A percentile compares a stretch with the other conserved stretches of the same genome.
Evolutionary conservation across 2,329 filamentous ascomycete species (phyloP).

Genomic region (Cucurbitaria berberidis): DNA sequence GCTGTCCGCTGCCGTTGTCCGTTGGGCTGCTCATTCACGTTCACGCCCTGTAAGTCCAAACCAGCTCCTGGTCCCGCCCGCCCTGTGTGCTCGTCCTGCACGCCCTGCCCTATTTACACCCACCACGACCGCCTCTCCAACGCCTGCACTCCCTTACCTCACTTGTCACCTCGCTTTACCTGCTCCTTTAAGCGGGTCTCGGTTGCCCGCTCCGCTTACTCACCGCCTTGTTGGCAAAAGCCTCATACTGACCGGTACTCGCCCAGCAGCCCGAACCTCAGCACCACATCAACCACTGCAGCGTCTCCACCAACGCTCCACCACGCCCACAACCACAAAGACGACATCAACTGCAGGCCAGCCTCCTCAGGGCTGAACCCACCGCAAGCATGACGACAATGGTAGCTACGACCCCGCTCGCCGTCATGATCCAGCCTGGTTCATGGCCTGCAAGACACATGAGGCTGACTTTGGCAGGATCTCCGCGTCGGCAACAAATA

Average conservation of each 20-base stretch:
- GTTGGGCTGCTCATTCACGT: conserved; percentile 46
- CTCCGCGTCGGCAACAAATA: conserved; percentile 99
- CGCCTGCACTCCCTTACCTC: conserved; percentile 17
- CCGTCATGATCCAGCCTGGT: conserved; percentile 20
- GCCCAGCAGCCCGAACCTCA: conserved; percentile 47
- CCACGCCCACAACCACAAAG: conserved; percentile 14
- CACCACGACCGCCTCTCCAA: conserved; percentile 20
- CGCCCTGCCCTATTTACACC: conserved; percentile 24
- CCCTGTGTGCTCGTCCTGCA: conserved; percentile 16
- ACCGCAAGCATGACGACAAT: conserved; percentile 65
- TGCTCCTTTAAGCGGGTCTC: conserved; percentile 26
- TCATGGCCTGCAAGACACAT: conserved; percentile 14
- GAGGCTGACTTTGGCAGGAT: conserved; percentile 68
- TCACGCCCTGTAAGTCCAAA: conserved; percentile 48
- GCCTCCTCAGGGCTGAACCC: conserved; percentile 43
- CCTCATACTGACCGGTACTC: conserved; percentile 49
- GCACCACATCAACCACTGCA: conserved; percentile 27
- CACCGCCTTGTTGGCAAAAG: conserved; percentile 52
- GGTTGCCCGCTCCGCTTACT: conserved; percentile 46
- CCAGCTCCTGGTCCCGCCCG: conserved; percentile 36
- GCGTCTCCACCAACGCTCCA: conserved; percentile 28
- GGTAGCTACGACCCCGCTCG: conserved; percentile 56
- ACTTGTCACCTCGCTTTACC: conserved; percentile 24
- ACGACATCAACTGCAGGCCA: conserved; percentile 33
- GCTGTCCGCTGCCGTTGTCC: conserved; percentile 33